Conservation (phyloP, 1,139 yeast species). For the Scheffersomyces quercinus region DNA sequence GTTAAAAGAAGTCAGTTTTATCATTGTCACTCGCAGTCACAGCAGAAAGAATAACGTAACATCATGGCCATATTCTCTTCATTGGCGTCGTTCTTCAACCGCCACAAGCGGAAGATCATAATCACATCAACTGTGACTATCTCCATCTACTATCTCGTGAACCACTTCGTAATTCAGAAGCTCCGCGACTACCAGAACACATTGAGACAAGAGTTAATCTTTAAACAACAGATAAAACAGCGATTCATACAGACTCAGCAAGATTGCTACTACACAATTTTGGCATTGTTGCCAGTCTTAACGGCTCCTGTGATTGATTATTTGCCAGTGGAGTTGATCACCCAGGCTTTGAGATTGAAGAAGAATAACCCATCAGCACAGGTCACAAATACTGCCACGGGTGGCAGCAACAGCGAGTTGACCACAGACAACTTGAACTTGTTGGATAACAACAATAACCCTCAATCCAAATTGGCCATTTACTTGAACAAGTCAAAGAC, state of each 20-base stretch:
- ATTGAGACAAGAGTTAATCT: slow-evolving; percentile 70
- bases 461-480: slow-evolving; percentile 25
- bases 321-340: slow-evolving; percentile 72
- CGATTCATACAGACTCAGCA: slow-evolving; percentile 89
- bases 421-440: slow-evolving; percentile 44
- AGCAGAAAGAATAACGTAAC: not conserved
- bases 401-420: slow-evolving; percentile 20
- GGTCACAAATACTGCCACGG: slow-evolving; percentile 8
- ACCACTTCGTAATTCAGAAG: slow-evolving; percentile 58
- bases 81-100: slow-evolving; percentile 55
- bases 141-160: slow-evolving; percentile 58
- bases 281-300: slow-evolving; percentile 80
- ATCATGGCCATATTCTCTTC: slow-evolving; percentile 52
- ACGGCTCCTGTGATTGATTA: slow-evolving; percentile 62
- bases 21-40: too few relatives aligned
- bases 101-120: slow-evolving; percentile 63
- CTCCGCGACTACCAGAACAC: slow-evolving; percentile 67
- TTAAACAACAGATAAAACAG: slow-evolving; percentile 67
- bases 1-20: too few relatives aligned
- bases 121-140: slow-evolving; percentile 58
- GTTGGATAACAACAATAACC: slow-evolving; percentile 29
- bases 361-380: slow-evolving; percentile 33
- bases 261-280: slow-evolving; percentile 82
- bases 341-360: slow-evolving; percentile 68
- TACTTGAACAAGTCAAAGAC: slow-evolving; percentile 56